A percentile compares a stretch with the other conserved stretches of the same genome.
Evolutionary conservation across 23 red algal species (phyloP).

Genomic region (Gracilaria caudata): DNA sequence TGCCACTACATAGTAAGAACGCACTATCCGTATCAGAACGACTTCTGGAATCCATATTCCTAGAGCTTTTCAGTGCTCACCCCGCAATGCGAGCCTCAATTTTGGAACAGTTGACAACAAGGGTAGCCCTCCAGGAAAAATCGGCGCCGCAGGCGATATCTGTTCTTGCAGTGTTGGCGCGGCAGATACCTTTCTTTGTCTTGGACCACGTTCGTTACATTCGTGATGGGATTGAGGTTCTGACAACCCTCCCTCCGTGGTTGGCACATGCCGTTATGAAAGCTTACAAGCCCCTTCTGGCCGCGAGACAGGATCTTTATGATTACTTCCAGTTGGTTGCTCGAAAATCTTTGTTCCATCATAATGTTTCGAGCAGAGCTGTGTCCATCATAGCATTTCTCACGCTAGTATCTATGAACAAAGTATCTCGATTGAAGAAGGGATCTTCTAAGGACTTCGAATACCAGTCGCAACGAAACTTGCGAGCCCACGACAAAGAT

Average conservation of each 20-base stretch:
- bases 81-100: slow-evolving; percentile 38
- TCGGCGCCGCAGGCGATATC: slow-evolving; percentile 36
- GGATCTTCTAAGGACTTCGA: neutral
- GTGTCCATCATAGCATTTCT: slow-evolving; percentile 61
- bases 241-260: slow-evolving; percentile 56
- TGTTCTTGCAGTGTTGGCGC: slow-evolving; percentile 20
- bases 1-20: neutral
- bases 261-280: slow-evolving; percentile 34
- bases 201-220: slow-evolving; percentile 38
- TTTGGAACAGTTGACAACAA: slow-evolving; percentile 40
- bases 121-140: slow-evolving; percentile 65
- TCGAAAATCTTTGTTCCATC: slow-evolving; percentile 61
- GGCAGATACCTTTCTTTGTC: slow-evolving; percentile 40
- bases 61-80: slow-evolving; percentile 44
- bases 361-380: slow-evolving; percentile 50
- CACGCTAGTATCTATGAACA: slow-evolving; percentile 37
- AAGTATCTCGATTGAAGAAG: neutral
- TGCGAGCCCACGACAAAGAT: neutral
- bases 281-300: slow-evolving; percentile 36
- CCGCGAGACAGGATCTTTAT: slow-evolving; percentile 39
- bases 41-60: slow-evolving; percentile 19
- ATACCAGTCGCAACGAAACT: neutral
- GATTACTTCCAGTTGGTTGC: slow-evolving; percentile 62
- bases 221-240: slow-evolving; percentile 60
- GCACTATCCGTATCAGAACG: neutral